These are phyloP conservation scores for Dendrobium officinale DNA, from an alignment of 106 monocot species.

Conservation along the genomic window DNA sequence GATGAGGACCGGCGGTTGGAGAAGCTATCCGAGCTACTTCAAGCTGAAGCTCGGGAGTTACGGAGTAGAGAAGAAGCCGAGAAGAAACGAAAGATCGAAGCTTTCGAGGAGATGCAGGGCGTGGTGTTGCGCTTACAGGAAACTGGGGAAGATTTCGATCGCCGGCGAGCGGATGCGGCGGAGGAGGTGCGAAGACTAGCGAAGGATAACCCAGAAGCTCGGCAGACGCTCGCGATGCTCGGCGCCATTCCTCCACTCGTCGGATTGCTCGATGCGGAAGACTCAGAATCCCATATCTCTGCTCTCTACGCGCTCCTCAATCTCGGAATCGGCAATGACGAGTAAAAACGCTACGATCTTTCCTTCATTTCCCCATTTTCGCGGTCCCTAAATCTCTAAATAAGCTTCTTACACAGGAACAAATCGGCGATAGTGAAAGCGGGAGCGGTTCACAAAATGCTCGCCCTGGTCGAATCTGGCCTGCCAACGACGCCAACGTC, in stretches of 20 bases:
- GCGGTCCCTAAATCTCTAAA: no score
- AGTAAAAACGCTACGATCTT: conserved; percentile 25
- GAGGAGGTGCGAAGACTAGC: conserved; percentile 44
- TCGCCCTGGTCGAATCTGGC: conserved; percentile 18
- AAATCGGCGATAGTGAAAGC: conserved; percentile 73
- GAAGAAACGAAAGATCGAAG: conserved; percentile 1
- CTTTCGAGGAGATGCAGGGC: conserved; percentile 20
- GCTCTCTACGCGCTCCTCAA: conserved; percentile 88
- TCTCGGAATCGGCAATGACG: conserved; percentile 62
- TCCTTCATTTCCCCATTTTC: not conserved
- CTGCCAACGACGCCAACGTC: not conserved
- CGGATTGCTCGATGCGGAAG: conserved; percentile 34
- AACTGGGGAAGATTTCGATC: not conserved
- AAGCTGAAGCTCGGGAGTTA: not conserved
- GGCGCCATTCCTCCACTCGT: conserved; percentile 70
- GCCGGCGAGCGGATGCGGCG: not conserved
- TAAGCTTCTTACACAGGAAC: conserved; percentile 37
- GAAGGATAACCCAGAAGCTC: conserved; percentile 47
- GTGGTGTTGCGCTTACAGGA: conserved; percentile 30
- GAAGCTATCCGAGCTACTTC: not conserved
- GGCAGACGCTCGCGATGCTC: conserved; percentile 67
- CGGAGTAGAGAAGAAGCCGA: not conserved
- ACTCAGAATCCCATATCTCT: conserved; percentile 22
- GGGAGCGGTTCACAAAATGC: conserved; percentile 78
- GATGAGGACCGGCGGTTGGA: not conserved